Base-by-base conservation (phyloP, 1,139 yeast genomes). In the Candida mesenterica region DNA sequence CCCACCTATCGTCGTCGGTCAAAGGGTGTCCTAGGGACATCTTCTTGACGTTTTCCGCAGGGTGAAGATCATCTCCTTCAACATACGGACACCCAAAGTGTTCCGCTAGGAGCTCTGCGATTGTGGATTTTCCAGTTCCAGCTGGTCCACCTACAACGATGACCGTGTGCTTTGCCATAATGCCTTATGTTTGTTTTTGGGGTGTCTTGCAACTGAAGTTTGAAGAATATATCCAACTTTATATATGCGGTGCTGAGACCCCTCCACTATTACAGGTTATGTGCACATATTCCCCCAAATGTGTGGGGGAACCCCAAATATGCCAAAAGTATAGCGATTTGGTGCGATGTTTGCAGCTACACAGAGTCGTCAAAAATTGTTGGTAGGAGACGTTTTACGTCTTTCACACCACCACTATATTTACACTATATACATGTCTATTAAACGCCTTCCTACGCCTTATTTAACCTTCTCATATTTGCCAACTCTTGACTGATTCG, bases 1-100 rank as follows among this genome's bases (percentile, higher is more conserved):
- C 92, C 90, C 92, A 85, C 41, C 98, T 66, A 57, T 92, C 98
- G 1, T 80, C 94, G 53, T 92, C 97, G 0, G 79, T 77, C 39
- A 92, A 65, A 1, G 98, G 95, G 19, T 76, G 71, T 0, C 95
- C 95, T 15, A 65, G 48, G 2, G 84, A 61, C 98, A 92, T 92
- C 57, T 92, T 92, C 13, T 71, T 80, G 13, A 90, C 68, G 53
- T 92, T 92, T 15, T 61, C 77, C 34, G 62, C 55, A 0, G 95
- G 89, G 55, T 90, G 97, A 24, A 83, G 68, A 3, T 68, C 62
- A 55, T 92, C 98, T 7, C 97, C 98, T 57, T 92, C 98, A 12
- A 89, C 61, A 50, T 77, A 87, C 2, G 79, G 72, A 39, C 82
- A 71, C 2, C 59, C 48, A 30, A 72, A 64, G 24, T 58, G 49